Evolutionary conservation across 345 rosid species (phyloP).

Genomic region (Nasturtium officinale): DNA sequence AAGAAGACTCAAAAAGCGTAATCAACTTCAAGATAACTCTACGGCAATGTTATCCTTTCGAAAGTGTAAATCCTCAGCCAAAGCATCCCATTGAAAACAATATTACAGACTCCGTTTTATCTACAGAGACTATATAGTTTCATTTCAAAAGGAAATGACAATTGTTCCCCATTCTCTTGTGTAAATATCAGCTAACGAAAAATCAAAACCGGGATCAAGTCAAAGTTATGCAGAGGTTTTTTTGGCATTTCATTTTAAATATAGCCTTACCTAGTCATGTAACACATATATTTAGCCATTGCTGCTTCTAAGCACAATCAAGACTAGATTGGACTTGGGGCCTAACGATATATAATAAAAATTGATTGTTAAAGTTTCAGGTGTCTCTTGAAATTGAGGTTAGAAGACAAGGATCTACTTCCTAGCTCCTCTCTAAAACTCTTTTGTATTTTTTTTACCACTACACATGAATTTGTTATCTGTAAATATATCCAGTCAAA

Average conservation of each 20-base stretch:
- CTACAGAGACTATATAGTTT: neutral
- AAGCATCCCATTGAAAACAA: neutral
- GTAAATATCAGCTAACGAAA: conserved; percentile 15
- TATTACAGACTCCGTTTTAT: neutral
- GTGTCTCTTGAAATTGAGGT: neutral
- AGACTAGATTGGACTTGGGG: neutral
- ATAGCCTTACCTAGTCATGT: neutral
- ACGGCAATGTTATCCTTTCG: conserved; percentile 59
- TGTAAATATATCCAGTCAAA: neutral
- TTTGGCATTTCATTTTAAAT: neutral
- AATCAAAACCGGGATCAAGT: neutral
- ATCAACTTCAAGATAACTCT: conserved; percentile 60
- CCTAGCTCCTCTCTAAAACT: neutral
- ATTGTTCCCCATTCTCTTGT: neutral
- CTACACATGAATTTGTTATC: neutral
- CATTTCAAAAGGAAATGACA: neutral
- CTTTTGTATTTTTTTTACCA: neutral
- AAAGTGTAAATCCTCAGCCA: conserved; percentile 66
- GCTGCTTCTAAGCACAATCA: neutral
- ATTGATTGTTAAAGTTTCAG: neutral
- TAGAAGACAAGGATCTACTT: neutral
- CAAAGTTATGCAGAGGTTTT: neutral
- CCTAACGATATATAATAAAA: neutral
- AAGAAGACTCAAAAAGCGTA: conserved; percentile 24
- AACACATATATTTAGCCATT: neutral